Percentiles rank a stretch among this genome's conserved stretches.
Conservation (phyloP, 1,284 basidiomycete genomes). For the Ceratobasidium sp. region DNA sequence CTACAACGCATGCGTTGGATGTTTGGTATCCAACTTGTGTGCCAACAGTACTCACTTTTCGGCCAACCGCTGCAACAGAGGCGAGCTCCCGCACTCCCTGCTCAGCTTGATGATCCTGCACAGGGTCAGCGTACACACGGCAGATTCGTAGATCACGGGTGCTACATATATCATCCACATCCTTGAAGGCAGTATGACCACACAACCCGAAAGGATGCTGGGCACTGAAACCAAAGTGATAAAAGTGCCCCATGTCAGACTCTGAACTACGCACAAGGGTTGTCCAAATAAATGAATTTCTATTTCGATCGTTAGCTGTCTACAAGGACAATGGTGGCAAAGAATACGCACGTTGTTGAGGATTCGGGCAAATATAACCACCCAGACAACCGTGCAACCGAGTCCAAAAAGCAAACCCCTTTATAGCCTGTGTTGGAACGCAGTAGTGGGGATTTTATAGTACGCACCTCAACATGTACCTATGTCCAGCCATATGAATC, state of each 20-base stretch:
- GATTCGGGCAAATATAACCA: neutral
- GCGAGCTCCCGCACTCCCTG: slow-evolving; percentile 12
- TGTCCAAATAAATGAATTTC: slow-evolving; percentile 9
- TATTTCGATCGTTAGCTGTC: neutral
- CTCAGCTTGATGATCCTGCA: slow-evolving; percentile 11
- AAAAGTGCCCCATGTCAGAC: neutral
- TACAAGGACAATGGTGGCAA: neutral
- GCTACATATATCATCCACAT: slow-evolving; percentile 25
- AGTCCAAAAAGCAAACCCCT: neutral
- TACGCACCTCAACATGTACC: no score
- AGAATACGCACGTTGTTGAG: neutral
- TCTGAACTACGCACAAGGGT: slow-evolving; percentile 8
- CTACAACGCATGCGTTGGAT: neutral
- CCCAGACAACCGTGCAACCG: neutral
- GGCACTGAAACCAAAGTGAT: neutral
- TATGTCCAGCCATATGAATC: neutral
- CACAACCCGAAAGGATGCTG: slow-evolving; percentile 13
- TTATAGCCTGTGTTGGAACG: no score
- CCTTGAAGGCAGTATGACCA: neutral
- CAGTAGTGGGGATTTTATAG: no score
- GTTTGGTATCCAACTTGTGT: neutral
- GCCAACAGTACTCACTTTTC: neutral
- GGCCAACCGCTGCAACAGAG: slow-evolving; percentile 4
- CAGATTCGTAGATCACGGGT: neutral
- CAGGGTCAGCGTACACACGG: neutral